These are phyloP conservation scores for Lentinula guzmanii DNA, from an alignment of 768 basidiomycete genomes.

Conservation along the genomic window DNA sequence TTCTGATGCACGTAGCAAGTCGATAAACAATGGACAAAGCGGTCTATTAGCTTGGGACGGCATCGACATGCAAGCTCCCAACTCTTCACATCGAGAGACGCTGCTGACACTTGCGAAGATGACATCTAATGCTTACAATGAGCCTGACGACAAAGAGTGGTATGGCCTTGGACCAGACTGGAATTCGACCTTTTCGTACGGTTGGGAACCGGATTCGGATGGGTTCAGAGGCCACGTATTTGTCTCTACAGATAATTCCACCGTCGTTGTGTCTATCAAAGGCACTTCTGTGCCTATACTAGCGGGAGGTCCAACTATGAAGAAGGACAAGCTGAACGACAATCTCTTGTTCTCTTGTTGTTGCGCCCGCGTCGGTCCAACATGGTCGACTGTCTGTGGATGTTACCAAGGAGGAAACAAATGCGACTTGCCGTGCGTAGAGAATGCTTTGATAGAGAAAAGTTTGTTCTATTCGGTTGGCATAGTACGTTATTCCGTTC, in stretches of 20 bases:
- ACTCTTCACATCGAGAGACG: constrained; percentile 66
- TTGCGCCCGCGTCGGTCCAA: constrained; percentile 90
- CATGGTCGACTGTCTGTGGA: constrained; percentile 89
- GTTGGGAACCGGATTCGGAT: constrained; percentile 88
- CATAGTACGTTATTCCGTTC: constrained; percentile 44
- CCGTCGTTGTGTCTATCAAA: constrained; percentile 84
- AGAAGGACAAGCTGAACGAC: constrained; percentile 92
- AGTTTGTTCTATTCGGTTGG: constrained; percentile 87
- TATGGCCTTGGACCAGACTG: constrained; percentile 61
- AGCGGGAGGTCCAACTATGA: constrained; percentile 74
- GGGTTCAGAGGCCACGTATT: constrained; percentile 92
- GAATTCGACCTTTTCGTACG: constrained; percentile 70
- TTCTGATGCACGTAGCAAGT: constrained; percentile 27
- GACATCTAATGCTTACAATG: constrained; percentile 76
- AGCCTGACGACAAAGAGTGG: constrained; percentile 54
- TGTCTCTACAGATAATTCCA: constrained; percentile 75
- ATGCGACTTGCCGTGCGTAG: constrained; percentile 79
- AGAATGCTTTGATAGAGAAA: constrained; percentile 71
- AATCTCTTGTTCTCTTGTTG: constrained; percentile 96
- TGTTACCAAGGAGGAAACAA: constrained; percentile 73
- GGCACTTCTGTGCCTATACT: constrained; percentile 84
- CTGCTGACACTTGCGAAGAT: constrained; percentile 82
- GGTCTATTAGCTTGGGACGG: constrained; percentile 55
- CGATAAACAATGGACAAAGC: constrained; percentile 31
- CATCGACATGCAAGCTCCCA: constrained; percentile 59